phyloP scores from a whole-genome alignment of 1,139 yeast genomes.

The Yamadazyma sp. region DNA sequence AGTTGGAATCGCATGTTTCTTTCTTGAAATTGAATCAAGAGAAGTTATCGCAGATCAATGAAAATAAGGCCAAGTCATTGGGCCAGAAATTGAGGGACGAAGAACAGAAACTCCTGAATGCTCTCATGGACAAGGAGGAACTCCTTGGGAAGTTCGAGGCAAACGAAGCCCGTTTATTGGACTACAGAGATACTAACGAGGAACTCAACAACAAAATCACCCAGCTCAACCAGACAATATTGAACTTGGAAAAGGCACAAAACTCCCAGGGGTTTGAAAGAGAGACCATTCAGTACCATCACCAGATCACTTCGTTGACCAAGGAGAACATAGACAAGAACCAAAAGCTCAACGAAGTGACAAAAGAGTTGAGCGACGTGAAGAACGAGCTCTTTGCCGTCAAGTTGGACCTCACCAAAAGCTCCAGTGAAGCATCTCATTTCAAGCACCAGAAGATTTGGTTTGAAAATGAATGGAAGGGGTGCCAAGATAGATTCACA shows the following conservation, averaged over 20 bases:
- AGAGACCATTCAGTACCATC: slow-evolving; percentile 50
- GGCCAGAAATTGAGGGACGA: slow-evolving; percentile 25
- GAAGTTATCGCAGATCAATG: slow-evolving; percentile 43
- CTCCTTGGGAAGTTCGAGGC: slow-evolving; percentile 25
- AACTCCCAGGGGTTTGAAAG: slow-evolving; percentile 20
- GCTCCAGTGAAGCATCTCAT: slow-evolving; percentile 35
- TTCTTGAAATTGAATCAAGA: slow-evolving; percentile 55
- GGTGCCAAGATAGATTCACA: slow-evolving; percentile 37
- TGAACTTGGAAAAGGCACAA: slow-evolving; percentile 15
- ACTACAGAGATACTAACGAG: slow-evolving; percentile 23
- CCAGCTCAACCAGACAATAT: slow-evolving; percentile 17
- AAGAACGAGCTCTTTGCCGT: slow-evolving; percentile 38
- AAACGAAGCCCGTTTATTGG: slow-evolving; percentile 10
- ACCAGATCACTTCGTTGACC: slow-evolving; percentile 53
- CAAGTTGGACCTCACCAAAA: slow-evolving; percentile 44
- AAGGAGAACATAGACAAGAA: slow-evolving; percentile 49
- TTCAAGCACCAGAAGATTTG: slow-evolving; percentile 42
- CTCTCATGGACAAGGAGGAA: slow-evolving; percentile 26
- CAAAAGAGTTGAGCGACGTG: slow-evolving; percentile 36
- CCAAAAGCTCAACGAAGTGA: slow-evolving; percentile 37
- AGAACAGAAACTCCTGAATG: slow-evolving; percentile 27
- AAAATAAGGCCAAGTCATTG: slow-evolving; percentile 21
- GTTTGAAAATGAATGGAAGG: slow-evolving; percentile 49
- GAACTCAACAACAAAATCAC: slow-evolving; percentile 22
- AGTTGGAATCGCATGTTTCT: slow-evolving; percentile 50